phyloP scores from a whole-genome alignment of 805 yeast species.

The Clavispora carvajalis region DNA sequence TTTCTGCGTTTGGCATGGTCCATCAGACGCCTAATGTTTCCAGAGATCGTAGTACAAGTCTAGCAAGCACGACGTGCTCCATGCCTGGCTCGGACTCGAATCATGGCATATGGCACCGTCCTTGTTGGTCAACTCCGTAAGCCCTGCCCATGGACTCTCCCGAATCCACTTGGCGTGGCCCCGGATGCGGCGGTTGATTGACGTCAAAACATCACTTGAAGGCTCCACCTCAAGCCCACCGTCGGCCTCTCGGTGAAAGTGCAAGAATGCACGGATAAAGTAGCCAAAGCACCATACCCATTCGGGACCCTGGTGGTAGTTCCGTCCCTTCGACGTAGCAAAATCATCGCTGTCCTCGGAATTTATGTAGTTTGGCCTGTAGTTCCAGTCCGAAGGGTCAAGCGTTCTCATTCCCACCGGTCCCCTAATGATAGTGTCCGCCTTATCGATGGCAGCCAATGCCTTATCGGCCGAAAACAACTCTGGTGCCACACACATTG shows the following conservation, averaged over 20 bases:
- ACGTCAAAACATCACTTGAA: conserved; percentile 50
- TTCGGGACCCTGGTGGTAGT: conserved; percentile 98
- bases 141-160: conserved; percentile 87
- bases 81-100: conserved; percentile 94
- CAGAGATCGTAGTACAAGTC: conserved; percentile 71
- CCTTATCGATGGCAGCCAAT: conserved; percentile 55
- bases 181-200: conserved; percentile 53
- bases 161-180: conserved; percentile 67
- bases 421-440: conserved; percentile 74
- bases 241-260: conserved; percentile 42
- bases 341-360: conserved; percentile 78
- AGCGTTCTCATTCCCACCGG: conserved; percentile 89
- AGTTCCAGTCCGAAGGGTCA: conserved; percentile 89
- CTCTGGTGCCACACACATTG: conserved; percentile 94
- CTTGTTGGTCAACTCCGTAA: conserved; percentile 87
- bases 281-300: conserved; percentile 95
- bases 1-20: no score
- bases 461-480: conserved; percentile 64
- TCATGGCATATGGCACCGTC: conserved; percentile 78
- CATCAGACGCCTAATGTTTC: conserved; percentile 11
- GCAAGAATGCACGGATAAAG: conserved; percentile 71
- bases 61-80: conserved; percentile 85
- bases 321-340: conserved; percentile 91
- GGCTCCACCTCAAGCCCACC: conserved; percentile 35
- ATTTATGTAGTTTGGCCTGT: conserved; percentile 84